A percentile compares a stretch with the other conserved stretches of the same genome.
Evolutionary conservation across 352 stramenopile genomes (phyloP).

Genomic region (Phytophthora constricta): DNA sequence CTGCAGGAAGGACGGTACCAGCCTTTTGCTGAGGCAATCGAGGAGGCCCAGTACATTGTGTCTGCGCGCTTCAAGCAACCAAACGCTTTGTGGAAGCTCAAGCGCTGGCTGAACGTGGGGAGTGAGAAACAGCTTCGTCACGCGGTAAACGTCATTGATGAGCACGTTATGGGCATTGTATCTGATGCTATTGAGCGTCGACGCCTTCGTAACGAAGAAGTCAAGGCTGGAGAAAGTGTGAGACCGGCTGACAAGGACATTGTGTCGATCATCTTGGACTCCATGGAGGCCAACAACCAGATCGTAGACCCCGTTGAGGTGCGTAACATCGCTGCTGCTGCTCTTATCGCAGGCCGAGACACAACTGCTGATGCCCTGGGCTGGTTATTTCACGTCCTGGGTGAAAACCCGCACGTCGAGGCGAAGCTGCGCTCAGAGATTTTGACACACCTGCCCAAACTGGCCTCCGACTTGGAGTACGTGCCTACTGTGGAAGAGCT

Average conservation of each 20-base stretch:
- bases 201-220: slow-evolving; percentile 23
- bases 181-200: slow-evolving; percentile 32
- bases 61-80: slow-evolving; percentile 52
- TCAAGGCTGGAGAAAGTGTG: not conserved
- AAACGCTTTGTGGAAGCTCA: slow-evolving; percentile 51
- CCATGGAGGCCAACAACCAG: slow-evolving; percentile 29
- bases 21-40: slow-evolving; percentile 39
- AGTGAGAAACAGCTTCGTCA: slow-evolving; percentile 34
- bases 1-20: slow-evolving; percentile 39
- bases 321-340: slow-evolving; percentile 67
- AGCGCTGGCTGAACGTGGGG: slow-evolving; percentile 38
- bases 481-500: slow-evolving; percentile 46
- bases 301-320: slow-evolving; percentile 48
- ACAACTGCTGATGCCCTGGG: slow-evolving; percentile 71
- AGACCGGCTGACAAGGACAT: slow-evolving; percentile 30
- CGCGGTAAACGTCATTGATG: slow-evolving; percentile 36
- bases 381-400: slow-evolving; percentile 73
- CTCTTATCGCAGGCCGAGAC: slow-evolving; percentile 74
- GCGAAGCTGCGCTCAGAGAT: slow-evolving; percentile 54
- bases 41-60: slow-evolving; percentile 39
- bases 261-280: slow-evolving; percentile 41
- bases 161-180: slow-evolving; percentile 39
- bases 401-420: slow-evolving; percentile 52
- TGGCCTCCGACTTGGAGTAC: slow-evolving; percentile 27
- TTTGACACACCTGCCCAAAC: slow-evolving; percentile 39